Evolutionary conservation across 345 rosid species (phyloP).

Genomic region (Eucalyptus cladocalyx): DNA sequence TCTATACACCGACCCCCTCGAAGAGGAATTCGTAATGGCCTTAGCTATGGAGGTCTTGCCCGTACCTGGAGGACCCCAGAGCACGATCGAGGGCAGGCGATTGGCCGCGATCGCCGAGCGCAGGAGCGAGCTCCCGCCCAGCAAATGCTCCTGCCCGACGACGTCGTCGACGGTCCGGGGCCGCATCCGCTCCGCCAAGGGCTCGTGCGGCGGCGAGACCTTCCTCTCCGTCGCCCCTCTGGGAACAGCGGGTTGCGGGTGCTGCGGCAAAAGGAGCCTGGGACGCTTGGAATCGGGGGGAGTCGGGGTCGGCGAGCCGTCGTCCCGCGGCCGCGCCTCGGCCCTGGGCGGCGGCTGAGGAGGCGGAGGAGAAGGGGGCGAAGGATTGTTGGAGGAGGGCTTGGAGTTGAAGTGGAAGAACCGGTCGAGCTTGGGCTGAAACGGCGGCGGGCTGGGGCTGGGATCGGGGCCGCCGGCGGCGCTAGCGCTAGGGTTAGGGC

Average conservation of each 20-base stretch:
- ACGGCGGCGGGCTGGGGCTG: background rate
- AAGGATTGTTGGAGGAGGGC: background rate
- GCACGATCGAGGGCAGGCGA: slow-evolving; percentile 59
- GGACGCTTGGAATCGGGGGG: slow-evolving; percentile 15
- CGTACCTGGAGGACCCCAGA: slow-evolving; percentile 89
- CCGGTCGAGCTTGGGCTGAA: slow-evolving; percentile 48
- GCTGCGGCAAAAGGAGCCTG: background rate
- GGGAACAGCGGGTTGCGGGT: background rate
- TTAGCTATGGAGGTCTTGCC: slow-evolving; percentile 88
- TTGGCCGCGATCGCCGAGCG: slow-evolving; percentile 40
- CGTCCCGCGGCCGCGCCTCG: background rate
- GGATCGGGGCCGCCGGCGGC: background rate
- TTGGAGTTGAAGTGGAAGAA: slow-evolving; percentile 39
- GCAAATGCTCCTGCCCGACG: slow-evolving; percentile 65
- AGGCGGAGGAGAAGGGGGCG: background rate
- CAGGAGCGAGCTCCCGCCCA: slow-evolving; percentile 40
- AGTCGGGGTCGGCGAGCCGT: background rate
- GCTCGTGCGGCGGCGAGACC: slow-evolving; percentile 7
- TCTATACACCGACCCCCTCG: slow-evolving; percentile 23
- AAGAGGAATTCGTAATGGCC: slow-evolving; percentile 39
- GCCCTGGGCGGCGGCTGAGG: background rate
- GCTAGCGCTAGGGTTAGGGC: background rate
- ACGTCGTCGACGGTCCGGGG: slow-evolving; percentile 63
- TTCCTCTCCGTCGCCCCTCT: background rate
- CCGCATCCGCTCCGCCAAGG: slow-evolving; percentile 76